Evolutionary conservation across 768 basidiomycete species (phyloP).

Genomic region (Macrolepiota fuliginosa): DNA sequence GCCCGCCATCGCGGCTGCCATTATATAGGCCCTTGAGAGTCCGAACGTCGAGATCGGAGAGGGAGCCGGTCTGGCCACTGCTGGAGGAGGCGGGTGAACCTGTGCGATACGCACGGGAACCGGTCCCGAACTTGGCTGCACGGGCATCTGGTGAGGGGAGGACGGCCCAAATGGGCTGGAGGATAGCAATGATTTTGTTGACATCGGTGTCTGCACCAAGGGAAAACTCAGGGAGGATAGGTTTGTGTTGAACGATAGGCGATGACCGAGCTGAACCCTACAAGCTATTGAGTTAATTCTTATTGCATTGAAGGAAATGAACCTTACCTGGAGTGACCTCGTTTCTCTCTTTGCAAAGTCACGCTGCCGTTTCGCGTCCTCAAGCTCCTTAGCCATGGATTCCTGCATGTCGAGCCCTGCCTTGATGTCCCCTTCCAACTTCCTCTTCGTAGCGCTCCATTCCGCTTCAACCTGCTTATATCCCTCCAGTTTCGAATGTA

Average conservation of each 20-base stretch:
- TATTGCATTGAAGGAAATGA: background rate
- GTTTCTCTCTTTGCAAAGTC: constrained; percentile 46
- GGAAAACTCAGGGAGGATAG: constrained; percentile 24
- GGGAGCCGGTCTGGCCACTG: constrained; percentile 34
- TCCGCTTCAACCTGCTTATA: constrained; percentile 43
- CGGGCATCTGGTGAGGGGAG: constrained; percentile 87
- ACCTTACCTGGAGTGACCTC: constrained; percentile 33
- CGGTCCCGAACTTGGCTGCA: constrained; percentile 49
- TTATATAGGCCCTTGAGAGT: constrained; percentile 83
- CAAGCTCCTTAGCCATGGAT: constrained; percentile 47
- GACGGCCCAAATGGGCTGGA: constrained; percentile 75
- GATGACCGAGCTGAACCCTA: constrained; percentile 14
- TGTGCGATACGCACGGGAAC: constrained; percentile 45
- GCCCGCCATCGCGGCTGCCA: constrained; percentile 13
- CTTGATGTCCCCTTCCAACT: constrained; percentile 50
- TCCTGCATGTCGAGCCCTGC: constrained; percentile 45
- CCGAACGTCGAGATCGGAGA: constrained; percentile 84
- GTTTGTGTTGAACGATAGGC: constrained; percentile 20
- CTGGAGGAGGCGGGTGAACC: constrained; percentile 32
- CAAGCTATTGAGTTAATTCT: background rate
- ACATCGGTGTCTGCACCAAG: constrained; percentile 38
- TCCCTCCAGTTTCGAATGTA: constrained; percentile 42
- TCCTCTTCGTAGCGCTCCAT: constrained; percentile 43
- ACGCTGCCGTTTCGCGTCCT: constrained; percentile 47
- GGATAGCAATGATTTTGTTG: constrained; percentile 53